Base-by-base conservation (phyloP, 208 protist genomes). In the Borovskyia barvae region DNA sequence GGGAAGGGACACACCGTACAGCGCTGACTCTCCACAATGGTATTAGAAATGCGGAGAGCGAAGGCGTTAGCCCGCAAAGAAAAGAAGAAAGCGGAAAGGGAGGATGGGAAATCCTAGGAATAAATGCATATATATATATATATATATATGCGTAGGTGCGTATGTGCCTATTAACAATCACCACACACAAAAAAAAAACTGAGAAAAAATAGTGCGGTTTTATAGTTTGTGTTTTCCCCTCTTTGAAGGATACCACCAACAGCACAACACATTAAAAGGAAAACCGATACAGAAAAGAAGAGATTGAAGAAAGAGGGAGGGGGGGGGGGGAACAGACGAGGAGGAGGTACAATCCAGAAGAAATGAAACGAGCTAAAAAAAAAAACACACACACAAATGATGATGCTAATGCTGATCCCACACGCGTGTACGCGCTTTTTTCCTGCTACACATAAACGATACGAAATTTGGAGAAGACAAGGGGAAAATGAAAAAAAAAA, bases 401-500 rank as follows among this genome's bases (percentile, higher is more conserved):
- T n/a, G n/a, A n/a, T n/a, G n/a, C n/a, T n/a, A n/a, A n/a, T n/a
- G n/a, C n/a, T n/a, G n/a, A n/a, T n/a, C n/a, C n/a, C n/a, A n/a
- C n/a, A 39, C 33, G 33, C 33, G 33, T 39, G 33, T 39, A 15
- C 33, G 14, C 33, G 33, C 33, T 14, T 14, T 8, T 39, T n/a
- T n/a, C n/a, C n/a, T n/a, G n/a, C n/a, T n/a, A n/a, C n/a, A n/a
- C n/a, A n/a, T n/a, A n/a, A n/a, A n/a, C n/a, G n/a, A n/a, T n/a
- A n/a, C n/a, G n/a, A n/a, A n/a, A n/a, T n/a, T n/a, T n/a, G 1
- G 32, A 36, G 0, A 26, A 24, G 2, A 15, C 36, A 8, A 42
- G 33, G 29, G 25, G 46, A 4, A 67, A 51, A 51, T 28, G 8
- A n/a, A 51, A 41, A 46, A 37, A 43, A 41, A 3, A 45, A 72